A percentile compares a stretch with the other conserved stretches of the same genome.
Conservation (phyloP, 2,329 filamentous ascomycete genomes). For the Byssochlamys sp. region DNA sequence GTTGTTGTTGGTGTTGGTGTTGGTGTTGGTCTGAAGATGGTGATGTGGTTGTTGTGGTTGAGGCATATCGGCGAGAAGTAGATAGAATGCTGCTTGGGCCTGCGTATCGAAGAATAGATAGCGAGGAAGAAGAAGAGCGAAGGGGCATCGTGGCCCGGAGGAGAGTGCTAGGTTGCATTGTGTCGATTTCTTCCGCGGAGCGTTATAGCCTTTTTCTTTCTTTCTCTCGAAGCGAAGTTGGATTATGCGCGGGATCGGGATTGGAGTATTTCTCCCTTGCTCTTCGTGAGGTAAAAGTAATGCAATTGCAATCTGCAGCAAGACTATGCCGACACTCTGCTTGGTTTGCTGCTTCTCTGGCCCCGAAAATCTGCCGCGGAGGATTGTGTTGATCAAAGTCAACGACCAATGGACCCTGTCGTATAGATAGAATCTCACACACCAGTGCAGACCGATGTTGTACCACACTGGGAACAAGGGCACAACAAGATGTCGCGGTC, state of each 20-base stretch:
- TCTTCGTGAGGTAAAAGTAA: neutral
- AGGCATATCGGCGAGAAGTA: neutral
- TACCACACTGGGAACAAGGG: neutral
- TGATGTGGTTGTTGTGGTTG: neutral
- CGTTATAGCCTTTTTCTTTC: too few species aligned
- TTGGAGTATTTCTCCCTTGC: neutral
- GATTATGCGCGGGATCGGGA: too few species aligned
- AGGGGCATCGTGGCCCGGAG: slow-evolving; percentile 24
- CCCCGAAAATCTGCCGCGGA: neutral
- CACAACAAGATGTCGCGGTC: neutral
- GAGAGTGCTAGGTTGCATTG: slow-evolving; percentile 5
- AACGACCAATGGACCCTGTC: neutral
- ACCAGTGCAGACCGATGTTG: neutral
- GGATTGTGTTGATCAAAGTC: neutral
- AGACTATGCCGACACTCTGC: neutral
- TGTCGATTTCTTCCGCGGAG: neutral
- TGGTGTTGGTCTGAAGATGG: slow-evolving; percentile 13
- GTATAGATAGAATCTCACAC: neutral
- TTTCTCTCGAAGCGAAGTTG: too few species aligned
- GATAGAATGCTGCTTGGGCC: neutral
- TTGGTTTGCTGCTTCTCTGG: neutral
- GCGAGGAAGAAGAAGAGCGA: slow-evolving; percentile 14
- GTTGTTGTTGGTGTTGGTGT: slow-evolving; percentile 12
- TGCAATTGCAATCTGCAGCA: neutral
- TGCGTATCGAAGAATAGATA: neutral